Base-by-base conservation (phyloP, 1,284 basidiomycete genomes). In the Tilletia indica region DNA sequence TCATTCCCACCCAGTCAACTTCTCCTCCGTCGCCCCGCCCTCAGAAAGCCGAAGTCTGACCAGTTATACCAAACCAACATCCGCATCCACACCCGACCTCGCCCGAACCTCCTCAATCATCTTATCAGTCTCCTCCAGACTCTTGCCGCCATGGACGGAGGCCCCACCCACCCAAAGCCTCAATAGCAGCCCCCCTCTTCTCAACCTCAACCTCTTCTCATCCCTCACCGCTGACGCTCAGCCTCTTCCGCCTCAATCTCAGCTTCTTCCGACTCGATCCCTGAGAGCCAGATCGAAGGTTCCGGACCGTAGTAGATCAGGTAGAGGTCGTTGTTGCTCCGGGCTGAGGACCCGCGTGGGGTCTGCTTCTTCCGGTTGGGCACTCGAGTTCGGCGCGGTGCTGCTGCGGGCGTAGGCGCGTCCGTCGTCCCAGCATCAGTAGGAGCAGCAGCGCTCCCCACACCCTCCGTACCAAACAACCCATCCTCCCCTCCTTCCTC, bases 271-370 rank as follows among this genome's bases (percentile, higher is more conserved):
- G 34, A 14, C 61, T 64, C 61, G 61, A 64, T 39, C 4, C 16
- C 8, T 8, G 31, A 25, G 34, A 64, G 36, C 61, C 61, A 64
- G 36, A 39, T 2, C 36, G 61, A n/a, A 4, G 61, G 34, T 34
- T 64, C 61, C 4, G 61, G 61, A 3, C 61, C 61, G 36, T 19
- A 64, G 34, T 64, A 64, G 36, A 64, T 34, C 14, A 64, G 61
- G 61, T 39, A 64, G 36, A 64, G 36, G 11, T 64, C 61, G 36
- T 64, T 38, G 61, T 64, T 64, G 16, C 31, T 38, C 34, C 61
- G 61, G 11, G 61, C 9, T 19, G 61, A 38, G 3, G 61, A 58
- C 1, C 1, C 42, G 42, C 42, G 42, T 45, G 42, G 42, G 3
- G 3, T 45, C 1, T 14, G 42, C 42, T 14, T 14, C 14, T 45